Evolutionary conservation across 2,329 filamentous ascomycete genomes (phyloP).

Genomic region (Fusarium globosum): DNA sequence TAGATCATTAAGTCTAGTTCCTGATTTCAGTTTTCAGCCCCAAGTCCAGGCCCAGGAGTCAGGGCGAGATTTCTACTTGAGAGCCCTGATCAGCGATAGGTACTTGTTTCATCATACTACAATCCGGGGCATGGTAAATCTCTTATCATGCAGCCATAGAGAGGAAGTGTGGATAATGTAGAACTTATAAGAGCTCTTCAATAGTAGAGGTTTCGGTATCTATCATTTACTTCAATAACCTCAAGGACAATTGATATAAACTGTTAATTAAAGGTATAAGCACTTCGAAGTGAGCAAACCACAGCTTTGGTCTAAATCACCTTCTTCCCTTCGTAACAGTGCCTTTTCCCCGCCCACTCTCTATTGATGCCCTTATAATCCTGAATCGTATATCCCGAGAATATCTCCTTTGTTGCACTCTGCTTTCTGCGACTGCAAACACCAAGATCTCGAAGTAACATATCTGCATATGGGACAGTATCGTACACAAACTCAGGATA

Average conservation of each 20-base stretch:
- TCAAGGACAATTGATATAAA: too few species aligned
- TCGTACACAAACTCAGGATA: neutral
- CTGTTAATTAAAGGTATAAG: accelerated
- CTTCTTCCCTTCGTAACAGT: neutral
- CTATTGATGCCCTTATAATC: neutral
- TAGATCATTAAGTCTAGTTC: neutral
- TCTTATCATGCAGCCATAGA: accelerated
- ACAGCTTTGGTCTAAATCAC: neutral
- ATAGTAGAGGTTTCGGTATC: accelerated
- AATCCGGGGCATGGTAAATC: accelerated
- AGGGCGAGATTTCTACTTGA: accelerated
- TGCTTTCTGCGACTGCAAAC: neutral
- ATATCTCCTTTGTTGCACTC: neutral
- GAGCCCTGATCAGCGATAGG: too few species aligned
- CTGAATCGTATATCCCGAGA: neutral
- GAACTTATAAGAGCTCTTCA: neutral
- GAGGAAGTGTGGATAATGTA: accelerated
- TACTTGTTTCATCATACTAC: accelerated
- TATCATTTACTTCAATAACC: accelerated
- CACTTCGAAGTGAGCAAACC: accelerated
- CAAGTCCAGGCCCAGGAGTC: neutral
- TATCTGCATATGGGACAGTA: neutral
- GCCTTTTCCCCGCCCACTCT: neutral
- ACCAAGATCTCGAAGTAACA: neutral
- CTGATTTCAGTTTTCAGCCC: neutral